Conservation (phyloP, 306 rosid genomes). For the Astragalus glycyphyllos region DNA sequence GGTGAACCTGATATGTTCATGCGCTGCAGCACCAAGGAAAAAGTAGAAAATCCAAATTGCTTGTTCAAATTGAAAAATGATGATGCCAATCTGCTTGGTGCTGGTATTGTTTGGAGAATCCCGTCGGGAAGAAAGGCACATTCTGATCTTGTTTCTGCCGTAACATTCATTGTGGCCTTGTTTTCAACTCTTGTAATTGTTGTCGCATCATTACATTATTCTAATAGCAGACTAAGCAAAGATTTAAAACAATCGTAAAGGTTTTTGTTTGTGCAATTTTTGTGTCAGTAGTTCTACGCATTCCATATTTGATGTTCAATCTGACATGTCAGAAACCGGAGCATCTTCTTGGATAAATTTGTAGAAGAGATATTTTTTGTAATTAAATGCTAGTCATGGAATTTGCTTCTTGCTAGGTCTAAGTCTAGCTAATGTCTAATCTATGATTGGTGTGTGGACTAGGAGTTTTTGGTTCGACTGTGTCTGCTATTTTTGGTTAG, state of each 20-base stretch:
- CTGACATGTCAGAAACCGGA: no score
- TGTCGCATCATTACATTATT: constrained; percentile 52
- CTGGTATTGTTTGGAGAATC: constrained; percentile 64
- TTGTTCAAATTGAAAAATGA: constrained; percentile 46
- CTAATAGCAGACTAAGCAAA: constrained; percentile 41
- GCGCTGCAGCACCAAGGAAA: constrained; percentile 56
- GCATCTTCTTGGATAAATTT: no score
- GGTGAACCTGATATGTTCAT: constrained; percentile 65
- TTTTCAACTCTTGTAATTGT: constrained; percentile 65
- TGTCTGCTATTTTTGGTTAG: no score
- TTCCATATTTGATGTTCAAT: background rate
- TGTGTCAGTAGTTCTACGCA: background rate
- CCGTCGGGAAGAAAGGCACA: constrained; percentile 72
- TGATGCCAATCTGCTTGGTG: constrained; percentile 36
- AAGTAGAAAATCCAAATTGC: constrained; percentile 49
- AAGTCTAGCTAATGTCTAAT: no score
- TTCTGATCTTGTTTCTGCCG: constrained; percentile 54
- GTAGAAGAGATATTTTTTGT: no score
- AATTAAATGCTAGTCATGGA: no score
- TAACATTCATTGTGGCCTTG: constrained; percentile 69
- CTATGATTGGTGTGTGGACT: no score
- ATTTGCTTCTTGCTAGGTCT: no score
- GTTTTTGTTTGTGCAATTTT: background rate
- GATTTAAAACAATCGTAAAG: constrained; percentile 54
- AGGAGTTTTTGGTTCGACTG: no score